These are phyloP conservation scores for Cadophora gregata DNA, from an alignment of 2,329 filamentous ascomycete genomes.

Conservation along the genomic window DNA sequence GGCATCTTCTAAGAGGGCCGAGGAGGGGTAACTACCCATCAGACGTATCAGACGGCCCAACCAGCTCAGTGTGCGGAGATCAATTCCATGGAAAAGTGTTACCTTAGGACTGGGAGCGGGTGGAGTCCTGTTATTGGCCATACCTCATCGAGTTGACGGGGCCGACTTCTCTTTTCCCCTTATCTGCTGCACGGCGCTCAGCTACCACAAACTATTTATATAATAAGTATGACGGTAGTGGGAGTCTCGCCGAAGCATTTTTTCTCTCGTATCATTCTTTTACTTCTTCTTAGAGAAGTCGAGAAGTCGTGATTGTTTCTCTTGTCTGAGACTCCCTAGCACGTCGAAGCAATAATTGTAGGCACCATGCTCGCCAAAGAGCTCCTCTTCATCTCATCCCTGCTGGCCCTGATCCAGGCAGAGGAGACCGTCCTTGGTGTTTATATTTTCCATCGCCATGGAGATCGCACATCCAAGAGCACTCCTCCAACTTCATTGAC, in stretches of 20 bases:
- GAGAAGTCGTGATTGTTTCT: background rate
- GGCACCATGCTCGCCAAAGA: constrained; percentile 46
- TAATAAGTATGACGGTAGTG: constrained; percentile 1
- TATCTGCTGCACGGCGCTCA: constrained; percentile 1
- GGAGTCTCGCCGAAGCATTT: background rate
- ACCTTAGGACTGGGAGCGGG: background rate
- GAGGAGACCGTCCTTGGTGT: constrained; percentile 63
- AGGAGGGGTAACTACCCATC: background rate
- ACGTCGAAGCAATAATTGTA: background rate
- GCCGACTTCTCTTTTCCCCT: constrained; percentile 1
- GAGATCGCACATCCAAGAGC: constrained; percentile 83
- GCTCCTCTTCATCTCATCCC: constrained; percentile 49
- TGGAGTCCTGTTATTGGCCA: background rate
- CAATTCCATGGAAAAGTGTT: constrained; percentile 9
- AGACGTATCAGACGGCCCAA: background rate
- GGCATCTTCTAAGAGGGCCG: background rate
- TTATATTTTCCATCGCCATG: constrained; percentile 89
- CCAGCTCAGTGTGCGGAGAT: background rate
- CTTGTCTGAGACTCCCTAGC: background rate
- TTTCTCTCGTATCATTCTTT: background rate
- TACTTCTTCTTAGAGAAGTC: background rate
- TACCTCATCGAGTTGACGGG: background rate
- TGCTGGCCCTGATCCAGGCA: constrained; percentile 45
- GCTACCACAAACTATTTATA: constrained; percentile 5
- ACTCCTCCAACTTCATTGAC: constrained; percentile 76